These are phyloP conservation scores for Talaromyces sp. DNA, from an alignment of 2,329 filamentous ascomycete genomes.

Conservation along the genomic window DNA sequence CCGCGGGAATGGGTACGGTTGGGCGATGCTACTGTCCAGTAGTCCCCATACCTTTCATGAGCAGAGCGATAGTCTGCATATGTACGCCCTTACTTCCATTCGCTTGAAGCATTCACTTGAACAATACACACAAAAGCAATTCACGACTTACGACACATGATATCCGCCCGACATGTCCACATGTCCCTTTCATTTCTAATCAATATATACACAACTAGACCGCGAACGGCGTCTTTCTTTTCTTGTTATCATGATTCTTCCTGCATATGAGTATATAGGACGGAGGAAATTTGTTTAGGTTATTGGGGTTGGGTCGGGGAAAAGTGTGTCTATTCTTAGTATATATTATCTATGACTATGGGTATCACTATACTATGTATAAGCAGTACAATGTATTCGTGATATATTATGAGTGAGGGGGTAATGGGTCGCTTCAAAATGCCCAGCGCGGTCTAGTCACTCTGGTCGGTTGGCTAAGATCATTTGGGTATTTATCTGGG, in stretches of 20 bases:
- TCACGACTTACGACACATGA: constrained; percentile 14
- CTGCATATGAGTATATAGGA: background rate
- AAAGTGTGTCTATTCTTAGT: background rate
- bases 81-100: background rate
- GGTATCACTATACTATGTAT: no score
- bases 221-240: background rate
- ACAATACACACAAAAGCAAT: background rate
- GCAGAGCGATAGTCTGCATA: background rate
- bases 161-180: background rate
- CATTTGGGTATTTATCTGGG: background rate
- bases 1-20: constrained; percentile 54
- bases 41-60: background rate
- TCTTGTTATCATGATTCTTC: background rate
- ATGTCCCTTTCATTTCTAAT: background rate
- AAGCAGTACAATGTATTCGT: no score
- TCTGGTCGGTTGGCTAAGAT: background rate
- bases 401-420: background rate
- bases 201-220: background rate
- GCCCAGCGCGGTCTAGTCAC: constrained; percentile 1
- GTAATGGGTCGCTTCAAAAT: background rate
- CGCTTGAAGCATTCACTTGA: background rate
- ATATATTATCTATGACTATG: background rate
- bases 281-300: background rate
- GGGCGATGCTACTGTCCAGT: constrained; percentile 31
- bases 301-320: no score